These are phyloP conservation scores for Diplosphaera chodatii DNA, from an alignment of 139 green algal genomes.

Conservation along the genomic window DNA sequence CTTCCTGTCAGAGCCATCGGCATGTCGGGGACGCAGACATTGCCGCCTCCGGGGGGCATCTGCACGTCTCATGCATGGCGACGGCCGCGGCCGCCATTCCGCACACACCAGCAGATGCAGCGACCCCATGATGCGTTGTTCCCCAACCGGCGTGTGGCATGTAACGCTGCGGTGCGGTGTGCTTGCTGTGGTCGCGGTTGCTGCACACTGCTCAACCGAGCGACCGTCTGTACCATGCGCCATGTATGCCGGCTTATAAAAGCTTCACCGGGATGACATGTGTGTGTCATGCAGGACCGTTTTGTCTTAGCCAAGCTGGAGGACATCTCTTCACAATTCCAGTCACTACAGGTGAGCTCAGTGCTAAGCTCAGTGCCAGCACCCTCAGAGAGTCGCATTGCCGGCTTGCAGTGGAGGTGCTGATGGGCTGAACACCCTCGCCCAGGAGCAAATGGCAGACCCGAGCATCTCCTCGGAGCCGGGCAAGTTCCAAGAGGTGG, in stretches of 20 bases:
- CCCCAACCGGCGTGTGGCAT: not conserved
- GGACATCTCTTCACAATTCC: conserved; percentile 25
- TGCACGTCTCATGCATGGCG: not conserved
- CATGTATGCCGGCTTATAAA: too few relatives aligned
- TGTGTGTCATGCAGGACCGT: conserved; percentile 26
- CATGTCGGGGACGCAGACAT: not conserved
- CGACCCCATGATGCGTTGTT: too few relatives aligned
- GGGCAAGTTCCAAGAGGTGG: conserved; percentile 71
- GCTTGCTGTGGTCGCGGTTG: too few relatives aligned
- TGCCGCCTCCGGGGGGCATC: not conserved
- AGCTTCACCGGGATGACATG: too few relatives aligned
- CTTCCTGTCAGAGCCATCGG: too few relatives aligned
- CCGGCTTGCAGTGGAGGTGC: not conserved
- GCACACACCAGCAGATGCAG: too few relatives aligned
- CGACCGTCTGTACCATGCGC: too few relatives aligned
- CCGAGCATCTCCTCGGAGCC: conserved; percentile 59
- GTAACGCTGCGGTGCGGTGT: not conserved
- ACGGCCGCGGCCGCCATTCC: not conserved
- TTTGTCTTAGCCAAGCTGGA: conserved; percentile 53
- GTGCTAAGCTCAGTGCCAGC: not conserved
- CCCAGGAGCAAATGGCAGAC: conserved; percentile 70
- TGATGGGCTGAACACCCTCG: not conserved
- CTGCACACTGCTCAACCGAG: too few relatives aligned
- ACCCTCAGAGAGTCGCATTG: not conserved
- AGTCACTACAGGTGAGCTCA: conserved; percentile 19